phyloP scores from a whole-genome alignment of 2,329 filamentous ascomycete species.

The Metarhizium sp. region DNA sequence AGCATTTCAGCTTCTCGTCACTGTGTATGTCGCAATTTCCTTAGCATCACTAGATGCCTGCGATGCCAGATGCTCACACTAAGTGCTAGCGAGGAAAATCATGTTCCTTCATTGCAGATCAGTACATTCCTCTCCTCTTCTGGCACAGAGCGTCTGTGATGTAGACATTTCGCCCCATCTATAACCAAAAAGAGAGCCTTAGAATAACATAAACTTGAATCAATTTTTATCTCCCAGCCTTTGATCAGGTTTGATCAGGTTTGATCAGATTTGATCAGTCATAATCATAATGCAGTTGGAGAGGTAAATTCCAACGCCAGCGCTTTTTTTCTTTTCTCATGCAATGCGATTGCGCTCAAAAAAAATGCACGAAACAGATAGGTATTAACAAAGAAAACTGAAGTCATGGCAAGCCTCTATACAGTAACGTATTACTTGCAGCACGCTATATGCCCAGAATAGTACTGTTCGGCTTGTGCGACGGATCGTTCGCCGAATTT shows the following conservation, averaged over 20 bases:
- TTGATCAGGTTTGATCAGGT: constrained; percentile 15
- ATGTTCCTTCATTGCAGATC: not conserved
- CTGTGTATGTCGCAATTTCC: constrained; percentile 8
- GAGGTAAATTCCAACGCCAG: constrained; percentile 23
- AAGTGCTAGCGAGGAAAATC: not conserved
- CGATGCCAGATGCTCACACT: not conserved
- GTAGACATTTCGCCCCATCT: constrained; percentile 11
- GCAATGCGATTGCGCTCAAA: constrained; percentile 27
- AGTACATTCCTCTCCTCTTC: not conserved
- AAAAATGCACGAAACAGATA: constrained; percentile 13
- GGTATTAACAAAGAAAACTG: not conserved
- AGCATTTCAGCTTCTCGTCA: constrained; percentile 6
- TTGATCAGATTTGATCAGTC: constrained; percentile 14
- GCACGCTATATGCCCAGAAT: constrained; percentile 17
- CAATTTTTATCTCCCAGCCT: constrained; percentile 12
- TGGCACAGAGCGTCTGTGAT: not conserved
- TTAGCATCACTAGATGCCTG: constrained; percentile 1
- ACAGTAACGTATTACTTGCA: not conserved
- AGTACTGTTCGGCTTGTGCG: constrained; percentile 69
- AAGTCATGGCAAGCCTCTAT: not conserved
- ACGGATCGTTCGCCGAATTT: constrained; percentile 50
- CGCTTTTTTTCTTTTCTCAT: constrained; percentile 18
- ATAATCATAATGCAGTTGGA: constrained; percentile 20
- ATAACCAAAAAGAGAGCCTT: constrained; percentile 13
- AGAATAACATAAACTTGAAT: constrained; percentile 12